A percentile compares a stretch with the other conserved stretches of the same genome.
Conservation (phyloP, 805 yeast species). For the Tetrapisispora arboricola region DNA sequence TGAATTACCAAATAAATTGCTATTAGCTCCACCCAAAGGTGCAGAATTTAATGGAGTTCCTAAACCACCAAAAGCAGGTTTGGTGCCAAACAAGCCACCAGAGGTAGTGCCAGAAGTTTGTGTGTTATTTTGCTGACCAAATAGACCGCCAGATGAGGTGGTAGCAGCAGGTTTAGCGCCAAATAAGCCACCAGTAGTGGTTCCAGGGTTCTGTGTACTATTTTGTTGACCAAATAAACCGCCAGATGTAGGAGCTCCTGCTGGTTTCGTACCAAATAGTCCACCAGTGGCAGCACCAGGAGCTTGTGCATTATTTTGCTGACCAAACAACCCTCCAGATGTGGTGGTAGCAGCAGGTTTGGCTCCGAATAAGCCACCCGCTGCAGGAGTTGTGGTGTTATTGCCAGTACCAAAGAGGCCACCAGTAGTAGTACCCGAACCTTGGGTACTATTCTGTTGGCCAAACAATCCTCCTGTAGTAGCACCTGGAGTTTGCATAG, state of each 20-base stretch:
- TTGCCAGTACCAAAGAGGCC: constrained; percentile 29
- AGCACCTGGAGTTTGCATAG: not conserved
- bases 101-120: constrained; percentile 17
- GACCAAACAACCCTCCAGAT: constrained; percentile 30
- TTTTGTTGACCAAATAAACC: constrained; percentile 29
- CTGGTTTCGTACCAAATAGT: constrained; percentile 21
- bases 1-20: constrained; percentile 25
- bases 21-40: constrained; percentile 9
- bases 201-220: constrained; percentile 8
- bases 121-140: not conserved
- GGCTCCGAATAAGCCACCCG: constrained; percentile 14
- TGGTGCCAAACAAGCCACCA: constrained; percentile 30
- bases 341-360: constrained; percentile 5
- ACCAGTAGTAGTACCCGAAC: constrained; percentile 16
- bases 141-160: constrained; percentile 2
- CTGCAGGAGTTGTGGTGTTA: constrained; percentile 5
- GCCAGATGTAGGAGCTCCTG: constrained; percentile 15
- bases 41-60: constrained; percentile 10
- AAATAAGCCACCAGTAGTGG: constrained; percentile 33
- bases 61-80: constrained; percentile 1
- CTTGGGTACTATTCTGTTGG: not conserved
- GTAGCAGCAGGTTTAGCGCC: constrained; percentile 4
- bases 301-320: not conserved
- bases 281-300: constrained; percentile 2
- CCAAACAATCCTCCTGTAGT: constrained; percentile 33